phyloP scores from a whole-genome alignment of 805 yeast genomes.

The Ascoidea rubescens region DNA sequence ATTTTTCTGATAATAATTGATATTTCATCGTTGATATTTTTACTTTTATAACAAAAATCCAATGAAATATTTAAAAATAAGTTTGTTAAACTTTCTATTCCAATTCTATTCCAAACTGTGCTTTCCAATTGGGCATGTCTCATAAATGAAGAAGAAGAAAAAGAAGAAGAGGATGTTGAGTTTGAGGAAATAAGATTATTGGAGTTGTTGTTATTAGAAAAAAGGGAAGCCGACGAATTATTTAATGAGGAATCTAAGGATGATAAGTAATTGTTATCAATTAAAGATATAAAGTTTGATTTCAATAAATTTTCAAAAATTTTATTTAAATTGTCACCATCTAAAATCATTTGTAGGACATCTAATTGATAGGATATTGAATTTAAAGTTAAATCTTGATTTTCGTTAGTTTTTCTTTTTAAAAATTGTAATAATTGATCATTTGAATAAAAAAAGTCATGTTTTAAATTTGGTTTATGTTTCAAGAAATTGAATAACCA shows the following conservation, averaged over 20 bases:
- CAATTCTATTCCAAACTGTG: constrained; percentile 38
- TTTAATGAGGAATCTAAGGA: too few relatives aligned
- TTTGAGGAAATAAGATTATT: too few relatives aligned
- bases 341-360: constrained; percentile 36
- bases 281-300: constrained; percentile 39
- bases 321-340: constrained; percentile 30
- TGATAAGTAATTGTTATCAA: constrained; percentile 20
- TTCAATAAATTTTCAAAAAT: constrained; percentile 44
- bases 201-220: too few relatives aligned
- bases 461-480: constrained; percentile 44
- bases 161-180: too few relatives aligned
- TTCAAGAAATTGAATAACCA: constrained; percentile 65
- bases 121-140: constrained; percentile 31
- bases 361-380: constrained; percentile 58
- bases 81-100: constrained; percentile 30
- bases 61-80: constrained; percentile 33
- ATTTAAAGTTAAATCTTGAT: constrained; percentile 24
- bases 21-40: constrained; percentile 23
- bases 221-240: too few relatives aligned
- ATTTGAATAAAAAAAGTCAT: constrained; percentile 39
- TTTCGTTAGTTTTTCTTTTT: constrained; percentile 36
- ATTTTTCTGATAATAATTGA: constrained; percentile 26
- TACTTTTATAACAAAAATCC: constrained; percentile 22
- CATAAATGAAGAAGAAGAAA: constrained; percentile 21
- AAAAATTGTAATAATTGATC: constrained; percentile 56